Evolutionary conservation across 108 stramenopile species (phyloP), one percentile per base, ranked within the genome.

Genomic region (Pseudonitzschia multistriata): DNA sequence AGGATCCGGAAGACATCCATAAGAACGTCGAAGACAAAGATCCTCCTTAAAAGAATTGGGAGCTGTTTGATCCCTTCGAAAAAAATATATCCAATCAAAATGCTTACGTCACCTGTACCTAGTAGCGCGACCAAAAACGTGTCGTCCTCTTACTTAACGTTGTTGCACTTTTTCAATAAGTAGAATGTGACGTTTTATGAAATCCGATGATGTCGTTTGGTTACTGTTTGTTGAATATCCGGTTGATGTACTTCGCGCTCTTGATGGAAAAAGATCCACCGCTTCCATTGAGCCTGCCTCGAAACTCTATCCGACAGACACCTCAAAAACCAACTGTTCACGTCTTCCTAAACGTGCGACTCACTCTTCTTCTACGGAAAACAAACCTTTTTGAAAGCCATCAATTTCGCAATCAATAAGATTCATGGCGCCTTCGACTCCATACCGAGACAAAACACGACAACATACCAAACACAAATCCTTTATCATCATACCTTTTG

Each of bases 11-110:
- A 52, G 50, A 52, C 50, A 52, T 42, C 40, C 40, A n/a, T n/a
- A n/a, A n/a, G n/a, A n/a, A n/a, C 50, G 24, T 52, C 50, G 24
- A 52, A 52, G 24, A 25, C 25, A 52, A 52, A 52, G 50, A 52
- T 52, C 50, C 50, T 52, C 50, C 19, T 19, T n/a, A 52, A 24
- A 2, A 25, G 50, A 52, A 52, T 8, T 8, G 21, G 50, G 50
- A 52, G 24, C 8, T 25, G 24, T 7, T 10, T 52, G 50, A 52
- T 52, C 7, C 8, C 7, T 52, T 22, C 24, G 50, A 52, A 49
- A 1, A 24, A 24, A 19, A 24, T 25, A 24, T 1, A 52, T 22
- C 50, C 8, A 52, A 52, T 52, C 50, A 52, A 25, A 25, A 25
- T 52, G 50, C 10, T 25, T 24, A 52, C 50, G 50, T 52, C 50